Evolutionary conservation across 305 asterid species (phyloP).

Genomic region (Solanum hybrid): DNA sequence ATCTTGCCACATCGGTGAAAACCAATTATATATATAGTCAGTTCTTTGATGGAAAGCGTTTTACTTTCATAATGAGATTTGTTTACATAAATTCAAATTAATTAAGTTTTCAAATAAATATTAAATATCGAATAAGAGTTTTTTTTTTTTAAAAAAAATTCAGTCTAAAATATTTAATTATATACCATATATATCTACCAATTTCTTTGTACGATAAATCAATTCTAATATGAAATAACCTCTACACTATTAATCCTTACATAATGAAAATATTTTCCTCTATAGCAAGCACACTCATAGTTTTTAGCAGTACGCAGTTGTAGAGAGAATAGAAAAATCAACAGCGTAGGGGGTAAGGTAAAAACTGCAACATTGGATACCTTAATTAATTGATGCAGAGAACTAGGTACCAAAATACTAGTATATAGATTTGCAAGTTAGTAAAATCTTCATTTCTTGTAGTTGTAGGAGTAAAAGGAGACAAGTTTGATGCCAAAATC

Average conservation of each 20-base stretch:
- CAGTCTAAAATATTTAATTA: too few relatives aligned
- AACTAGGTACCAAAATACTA: background rate
- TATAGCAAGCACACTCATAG: too few relatives aligned
- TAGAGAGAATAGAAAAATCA: background rate
- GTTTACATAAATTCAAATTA: background rate
- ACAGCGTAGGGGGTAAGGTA: background rate
- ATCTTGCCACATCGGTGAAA: too few relatives aligned
- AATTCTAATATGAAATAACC: background rate
- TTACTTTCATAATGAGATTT: background rate
- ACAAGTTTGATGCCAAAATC: background rate
- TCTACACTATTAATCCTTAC: background rate
- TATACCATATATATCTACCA: too few relatives aligned
- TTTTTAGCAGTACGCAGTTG: too few relatives aligned
- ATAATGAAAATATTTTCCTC: too few relatives aligned
- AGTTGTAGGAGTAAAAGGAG: slow-evolving; percentile 3
- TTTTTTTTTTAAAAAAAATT: too few relatives aligned
- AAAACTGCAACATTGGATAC: background rate
- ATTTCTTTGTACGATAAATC: background rate
- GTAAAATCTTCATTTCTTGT: background rate
- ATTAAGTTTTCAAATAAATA: too few relatives aligned
- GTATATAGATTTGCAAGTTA: background rate
- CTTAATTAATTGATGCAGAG: background rate
- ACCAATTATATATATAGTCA: too few relatives aligned
- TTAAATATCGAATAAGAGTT: too few relatives aligned
- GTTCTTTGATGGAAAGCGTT: too few relatives aligned